Base-by-base conservation (phyloP, 2,329 filamentous ascomycete species). In the Thelonectria olida region DNA sequence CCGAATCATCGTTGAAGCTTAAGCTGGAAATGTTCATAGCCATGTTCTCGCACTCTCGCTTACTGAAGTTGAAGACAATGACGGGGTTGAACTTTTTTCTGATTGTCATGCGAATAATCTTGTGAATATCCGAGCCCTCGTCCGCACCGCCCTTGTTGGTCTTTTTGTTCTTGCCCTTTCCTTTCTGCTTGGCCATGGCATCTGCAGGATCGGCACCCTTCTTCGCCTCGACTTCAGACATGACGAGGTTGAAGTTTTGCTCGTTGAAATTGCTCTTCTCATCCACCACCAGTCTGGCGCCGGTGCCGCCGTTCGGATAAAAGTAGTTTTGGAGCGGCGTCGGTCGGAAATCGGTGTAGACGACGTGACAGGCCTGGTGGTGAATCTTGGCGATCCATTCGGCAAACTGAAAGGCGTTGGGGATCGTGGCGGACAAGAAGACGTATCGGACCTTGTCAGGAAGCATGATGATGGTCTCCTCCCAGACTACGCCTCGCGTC, bases 371-470 rank as follows among this genome's bases (percentile, higher is more conserved):
- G 7, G 96, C 95, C 74, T 99, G 96, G 67, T 92, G 91, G 77
- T 99, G 96, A 59, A 95, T 98, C 81, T 98, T 98, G 70, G 92
- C 93, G 72, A 99, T 97, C 96, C 96, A 99, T 78, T 99, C 95
- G 69, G 96, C 96, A 72, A 99, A 99, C 78, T 99, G 96, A 87
- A 98, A 97, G 53, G 96, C 94, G 75, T 99, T 99, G 55, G 96
- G 96, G 65, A 99, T 99, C 2, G 96, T 99, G 65, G 96, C 96
- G 28, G 96, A 99, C 62, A 99, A 82, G 79, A 99, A 99, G 57
- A 99, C 96, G 74, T 98, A 99, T 80, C 93, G 92, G 68, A 99
- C 96, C 85, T 99, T 98, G 82, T 99, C 96, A 4, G 96, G 96
- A 27, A 99, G 84, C 68, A 99, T 85, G 73, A 99, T 99, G 74